These are phyloP conservation scores for Lepiota brunneoincarnata DNA, from an alignment of 768 basidiomycete genomes.

Conservation along the genomic window DNA sequence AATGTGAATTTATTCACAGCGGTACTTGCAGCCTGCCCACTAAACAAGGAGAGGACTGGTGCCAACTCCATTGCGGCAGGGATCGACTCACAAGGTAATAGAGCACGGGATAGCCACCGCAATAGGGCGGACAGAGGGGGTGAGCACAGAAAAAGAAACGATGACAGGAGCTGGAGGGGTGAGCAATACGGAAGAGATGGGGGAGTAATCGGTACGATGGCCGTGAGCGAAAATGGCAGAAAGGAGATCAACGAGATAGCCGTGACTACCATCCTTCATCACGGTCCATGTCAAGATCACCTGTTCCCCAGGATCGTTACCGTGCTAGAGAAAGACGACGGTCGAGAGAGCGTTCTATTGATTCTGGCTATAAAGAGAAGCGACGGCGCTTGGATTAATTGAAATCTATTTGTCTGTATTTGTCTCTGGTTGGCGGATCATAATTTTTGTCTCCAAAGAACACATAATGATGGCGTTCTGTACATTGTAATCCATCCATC, in stretches of 20 bases:
- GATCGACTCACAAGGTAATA: constrained; percentile 4
- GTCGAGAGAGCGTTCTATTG: constrained; percentile 21
- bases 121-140: constrained; percentile 6
- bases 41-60: constrained; percentile 25
- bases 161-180: constrained; percentile 13
- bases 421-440: background rate
- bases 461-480: no score
- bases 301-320: constrained; percentile 19
- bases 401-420: background rate
- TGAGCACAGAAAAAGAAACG: constrained; percentile 13
- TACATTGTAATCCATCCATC: background rate
- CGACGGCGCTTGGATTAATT: constrained; percentile 56
- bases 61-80: constrained; percentile 19
- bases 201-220: constrained; percentile 19
- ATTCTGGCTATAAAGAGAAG: constrained; percentile 40
- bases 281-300: constrained; percentile 29
- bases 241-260: constrained; percentile 22
- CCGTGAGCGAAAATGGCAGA: constrained; percentile 8
- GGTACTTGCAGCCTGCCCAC: constrained; percentile 27
- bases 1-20: background rate
- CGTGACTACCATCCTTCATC: constrained; percentile 25
- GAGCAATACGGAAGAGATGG: constrained; percentile 17
- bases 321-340: constrained; percentile 28
- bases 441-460: background rate
- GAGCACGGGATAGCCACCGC: constrained; percentile 6